These are phyloP conservation scores for Colletotrichum orbiculare DNA, from an alignment of 2,329 filamentous ascomycete species.

Conservation along the genomic window DNA sequence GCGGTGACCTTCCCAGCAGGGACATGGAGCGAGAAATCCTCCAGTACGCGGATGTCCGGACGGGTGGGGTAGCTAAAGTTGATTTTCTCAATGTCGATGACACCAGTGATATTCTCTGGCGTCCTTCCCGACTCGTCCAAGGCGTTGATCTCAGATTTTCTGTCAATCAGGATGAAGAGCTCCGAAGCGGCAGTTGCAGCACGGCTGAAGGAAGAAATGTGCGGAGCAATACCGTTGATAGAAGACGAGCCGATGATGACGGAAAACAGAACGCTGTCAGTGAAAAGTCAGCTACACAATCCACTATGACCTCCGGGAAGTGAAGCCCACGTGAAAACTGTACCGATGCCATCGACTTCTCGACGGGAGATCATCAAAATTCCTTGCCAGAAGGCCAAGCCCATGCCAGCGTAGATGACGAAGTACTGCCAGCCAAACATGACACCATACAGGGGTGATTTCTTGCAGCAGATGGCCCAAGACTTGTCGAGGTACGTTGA, in stretches of 20 bases:
- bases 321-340: constrained; percentile 33
- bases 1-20: constrained; percentile 75
- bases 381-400: constrained; percentile 39
- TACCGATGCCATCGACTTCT: constrained; percentile 31
- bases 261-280: constrained; percentile 40
- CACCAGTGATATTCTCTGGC: constrained; percentile 53
- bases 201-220: constrained; percentile 38
- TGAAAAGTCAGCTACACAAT: constrained; percentile 47
- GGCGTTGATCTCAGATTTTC: constrained; percentile 41
- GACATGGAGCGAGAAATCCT: constrained; percentile 68
- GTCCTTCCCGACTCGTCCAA: constrained; percentile 28
- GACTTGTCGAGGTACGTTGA: constrained; percentile 10
- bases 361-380: constrained; percentile 51
- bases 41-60: constrained; percentile 72
- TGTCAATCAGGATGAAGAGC: constrained; percentile 42
- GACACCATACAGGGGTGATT: constrained; percentile 40
- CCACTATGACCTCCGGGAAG: background rate
- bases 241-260: constrained; percentile 41
- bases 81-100: constrained; percentile 70
- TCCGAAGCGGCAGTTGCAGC: constrained; percentile 40
- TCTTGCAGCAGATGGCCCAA: constrained; percentile 46
- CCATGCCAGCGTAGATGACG: constrained; percentile 46
- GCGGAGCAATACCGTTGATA: constrained; percentile 38
- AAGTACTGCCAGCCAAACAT: constrained; percentile 53
- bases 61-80: constrained; percentile 77